Conservation (phyloP, 108 stramenopile species). For the Mediolabrus comicus region DNA sequence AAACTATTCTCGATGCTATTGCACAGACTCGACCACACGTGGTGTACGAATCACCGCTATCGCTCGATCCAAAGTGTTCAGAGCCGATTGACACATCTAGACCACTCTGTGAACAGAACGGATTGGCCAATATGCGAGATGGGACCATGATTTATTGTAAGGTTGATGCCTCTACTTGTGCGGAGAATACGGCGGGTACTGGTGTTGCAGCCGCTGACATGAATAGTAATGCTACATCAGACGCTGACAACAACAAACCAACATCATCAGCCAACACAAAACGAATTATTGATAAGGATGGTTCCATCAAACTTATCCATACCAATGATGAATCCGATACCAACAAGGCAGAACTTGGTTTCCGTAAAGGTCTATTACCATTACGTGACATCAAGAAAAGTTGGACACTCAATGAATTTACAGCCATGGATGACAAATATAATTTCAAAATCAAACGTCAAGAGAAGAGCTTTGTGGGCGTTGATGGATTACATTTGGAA, state of each 20-base stretch:
- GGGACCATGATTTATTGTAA: slow-evolving; percentile 83
- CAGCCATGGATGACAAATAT: slow-evolving; percentile 90
- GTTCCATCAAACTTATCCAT: slow-evolving; percentile 72
- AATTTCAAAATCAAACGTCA: slow-evolving; percentile 92
- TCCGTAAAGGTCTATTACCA: slow-evolving; percentile 92
- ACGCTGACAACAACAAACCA: neutral
- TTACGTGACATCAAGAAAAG: slow-evolving; percentile 96
- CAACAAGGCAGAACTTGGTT: slow-evolving; percentile 47
- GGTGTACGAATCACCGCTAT: slow-evolving; percentile 60
- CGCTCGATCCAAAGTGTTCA: slow-evolving; percentile 64
- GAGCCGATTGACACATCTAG: slow-evolving; percentile 42
- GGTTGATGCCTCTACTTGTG: slow-evolving; percentile 75
- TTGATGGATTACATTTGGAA: slow-evolving; percentile 67
- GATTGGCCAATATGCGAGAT: slow-evolving; percentile 36
- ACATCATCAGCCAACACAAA: slow-evolving; percentile 49
- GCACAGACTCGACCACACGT: slow-evolving; percentile 71
- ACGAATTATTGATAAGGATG: slow-evolving; percentile 83
- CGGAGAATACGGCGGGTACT: slow-evolving; percentile 33
- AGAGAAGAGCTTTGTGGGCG: slow-evolving; percentile 65
- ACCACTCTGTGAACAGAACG: slow-evolving; percentile 38
- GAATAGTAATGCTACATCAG: neutral
- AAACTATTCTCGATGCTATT: slow-evolving; percentile 54
- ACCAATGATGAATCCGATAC: slow-evolving; percentile 36
- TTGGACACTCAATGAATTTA: slow-evolving; percentile 96
- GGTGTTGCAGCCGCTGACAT: too few species aligned